Conservation (phyloP, 768 basidiomycete species). For the Xerocomellus amylosporus region DNA sequence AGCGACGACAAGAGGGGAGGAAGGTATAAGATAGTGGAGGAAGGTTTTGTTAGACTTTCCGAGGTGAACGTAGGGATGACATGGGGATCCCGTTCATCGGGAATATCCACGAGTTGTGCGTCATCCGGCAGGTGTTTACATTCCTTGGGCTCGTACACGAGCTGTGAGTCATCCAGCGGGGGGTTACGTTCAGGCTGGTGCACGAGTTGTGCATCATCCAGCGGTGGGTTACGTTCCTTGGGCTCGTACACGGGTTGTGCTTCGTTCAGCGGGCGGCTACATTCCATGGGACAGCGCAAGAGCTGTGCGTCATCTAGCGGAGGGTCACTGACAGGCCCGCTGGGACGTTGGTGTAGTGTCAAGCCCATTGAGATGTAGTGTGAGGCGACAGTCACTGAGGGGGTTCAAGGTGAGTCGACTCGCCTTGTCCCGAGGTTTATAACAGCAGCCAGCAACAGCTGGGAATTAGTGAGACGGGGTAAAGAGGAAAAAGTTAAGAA, state of each 20-base stretch:
- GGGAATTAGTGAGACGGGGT: not conserved
- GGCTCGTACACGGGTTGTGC: not conserved
- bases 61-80: conserved; percentile 50
- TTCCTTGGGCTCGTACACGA: not conserved
- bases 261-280: no score
- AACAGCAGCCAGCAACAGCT: not conserved
- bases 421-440: conserved; percentile 3
- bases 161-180: not conserved
- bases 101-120: not conserved
- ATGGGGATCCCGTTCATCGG: conserved; percentile 48
- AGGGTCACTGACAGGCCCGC: not conserved
- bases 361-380: conserved; percentile 19
- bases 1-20: conserved; percentile 82
- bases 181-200: not conserved
- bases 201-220: no score
- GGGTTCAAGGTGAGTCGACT: not conserved
- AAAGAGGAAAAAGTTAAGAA: not conserved
- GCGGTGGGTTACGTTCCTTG: no score
- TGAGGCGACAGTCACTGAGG: not conserved
- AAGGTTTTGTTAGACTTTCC: conserved; percentile 34
- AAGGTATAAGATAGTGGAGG: conserved; percentile 66
- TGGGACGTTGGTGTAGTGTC: not conserved
- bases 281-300: no score
- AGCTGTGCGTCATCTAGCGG: not conserved
- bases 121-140: not conserved